Evolutionary conservation across 495 filamentous ascomycete species (phyloP), one percentile per base, ranked within the genome.

Genomic region (Lepidopterella palustris): DNA sequence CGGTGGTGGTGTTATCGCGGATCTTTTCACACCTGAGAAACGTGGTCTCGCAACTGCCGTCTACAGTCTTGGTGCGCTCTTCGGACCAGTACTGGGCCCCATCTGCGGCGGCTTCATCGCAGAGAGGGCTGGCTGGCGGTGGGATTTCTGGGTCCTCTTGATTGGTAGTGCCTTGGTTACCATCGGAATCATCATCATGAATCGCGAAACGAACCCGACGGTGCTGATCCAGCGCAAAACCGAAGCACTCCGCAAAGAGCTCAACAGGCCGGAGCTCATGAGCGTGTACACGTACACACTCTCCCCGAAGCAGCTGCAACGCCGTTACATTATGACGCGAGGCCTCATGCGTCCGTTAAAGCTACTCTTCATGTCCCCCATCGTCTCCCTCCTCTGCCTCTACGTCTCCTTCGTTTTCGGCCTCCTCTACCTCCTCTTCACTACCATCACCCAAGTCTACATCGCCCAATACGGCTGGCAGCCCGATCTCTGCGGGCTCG

Each of bases 81-180:
- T 67, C 28, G 64, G 64, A 3, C 64, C 60, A 27, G 53, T 59
- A 4, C 68, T 82, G 54, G 84, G 82, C 0, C 84, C 83, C 5
- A 73, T 86, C 13, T 71, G 69, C 8, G 84, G 83, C 5, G 83
- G 83, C 15, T 82, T 76, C 62, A 62, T 81, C 13, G 67, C 79
- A 0, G 69, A 84, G 57, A 79, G 77, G 0, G 78, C 77, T 27
- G 83, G 83, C 0, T 87, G 85, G 85, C 69, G 83, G 47, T 88
- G 86, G 84, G 75, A 78, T 0, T 84, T 84, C 59, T 85, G 82
- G 79, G 65, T 85, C 0, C 50, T 83, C 27, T 68, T 78, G 23
- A 84, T 68, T 18, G 29, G 32, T 13, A 57, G 21, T 13, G 31
- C 25, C 23, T 5, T 57, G 3, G 13, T 63, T n/a, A 63, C 62